Conservation (phyloP, 768 basidiomycete species). For the Artomyces pyxidatus region DNA sequence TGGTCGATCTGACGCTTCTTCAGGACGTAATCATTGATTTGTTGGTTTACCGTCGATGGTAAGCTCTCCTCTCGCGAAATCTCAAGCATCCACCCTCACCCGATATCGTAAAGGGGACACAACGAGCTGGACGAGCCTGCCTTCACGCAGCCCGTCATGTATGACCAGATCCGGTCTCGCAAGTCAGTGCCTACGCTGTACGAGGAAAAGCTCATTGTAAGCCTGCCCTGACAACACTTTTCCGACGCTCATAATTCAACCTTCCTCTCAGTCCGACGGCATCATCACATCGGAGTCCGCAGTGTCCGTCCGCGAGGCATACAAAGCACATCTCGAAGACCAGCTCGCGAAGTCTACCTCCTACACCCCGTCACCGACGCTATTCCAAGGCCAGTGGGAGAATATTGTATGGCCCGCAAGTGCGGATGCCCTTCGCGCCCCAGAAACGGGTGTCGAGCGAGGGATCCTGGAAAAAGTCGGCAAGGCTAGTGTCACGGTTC, state of each 20-base stretch:
- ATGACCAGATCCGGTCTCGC: constrained; percentile 73
- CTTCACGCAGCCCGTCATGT: constrained; percentile 88
- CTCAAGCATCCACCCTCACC: too few species aligned
- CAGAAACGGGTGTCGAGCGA: constrained; percentile 59
- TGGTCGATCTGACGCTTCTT: too few species aligned
- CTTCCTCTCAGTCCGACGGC: constrained; percentile 30
- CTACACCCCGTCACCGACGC: constrained; percentile 43
- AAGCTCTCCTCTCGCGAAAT: too few species aligned
- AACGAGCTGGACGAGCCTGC: constrained; percentile 85
- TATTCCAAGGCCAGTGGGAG: constrained; percentile 63
- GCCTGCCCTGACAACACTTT: constrained; percentile 18
- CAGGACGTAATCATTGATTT: constrained; percentile 84
- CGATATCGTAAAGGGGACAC: constrained; percentile 71
- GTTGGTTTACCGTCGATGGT: constrained; percentile 83
- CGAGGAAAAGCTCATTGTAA: constrained; percentile 73
- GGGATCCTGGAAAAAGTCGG: constrained; percentile 52
- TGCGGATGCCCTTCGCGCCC: constrained; percentile 40
- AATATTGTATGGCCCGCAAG: constrained; percentile 52
- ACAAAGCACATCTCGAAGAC: constrained; percentile 57
- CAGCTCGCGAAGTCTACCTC: constrained; percentile 44
- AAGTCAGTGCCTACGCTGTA: constrained; percentile 76
- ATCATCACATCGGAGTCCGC: constrained; percentile 46
- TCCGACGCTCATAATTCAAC: not conserved
- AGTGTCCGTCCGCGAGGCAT: constrained; percentile 39
- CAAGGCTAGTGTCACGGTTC: constrained; percentile 54